A percentile compares a stretch with the other conserved stretches of the same genome.
Conservation (phyloP, 768 basidiomycete genomes). For the Collybiopsis confluens region DNA sequence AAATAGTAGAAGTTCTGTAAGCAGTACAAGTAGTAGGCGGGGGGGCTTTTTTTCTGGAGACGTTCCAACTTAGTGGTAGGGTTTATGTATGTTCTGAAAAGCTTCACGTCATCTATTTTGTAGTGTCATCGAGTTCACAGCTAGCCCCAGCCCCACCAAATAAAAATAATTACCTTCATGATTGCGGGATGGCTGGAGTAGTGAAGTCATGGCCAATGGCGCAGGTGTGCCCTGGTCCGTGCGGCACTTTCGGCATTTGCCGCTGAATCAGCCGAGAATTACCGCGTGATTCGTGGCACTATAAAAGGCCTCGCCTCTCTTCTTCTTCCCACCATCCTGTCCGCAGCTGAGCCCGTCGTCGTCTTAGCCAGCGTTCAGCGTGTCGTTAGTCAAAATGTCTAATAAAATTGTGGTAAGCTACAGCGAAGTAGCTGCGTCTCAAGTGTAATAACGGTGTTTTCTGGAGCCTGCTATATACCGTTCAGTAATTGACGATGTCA, state of each 20-base stretch:
- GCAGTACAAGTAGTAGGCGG: background rate
- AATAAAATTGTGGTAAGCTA: slow-evolving; percentile 98
- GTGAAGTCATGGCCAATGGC: background rate
- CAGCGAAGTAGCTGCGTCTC: slow-evolving; percentile 56
- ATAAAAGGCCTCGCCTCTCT: slow-evolving; percentile 10
- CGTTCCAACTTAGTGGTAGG: too few species aligned
- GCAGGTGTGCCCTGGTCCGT: slow-evolving; percentile 3
- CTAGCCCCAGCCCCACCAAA: too few species aligned
- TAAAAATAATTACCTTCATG: too few species aligned
- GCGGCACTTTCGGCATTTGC: background rate
- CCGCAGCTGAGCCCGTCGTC: slow-evolving; percentile 10
- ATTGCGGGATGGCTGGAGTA: background rate
- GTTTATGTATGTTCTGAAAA: background rate
- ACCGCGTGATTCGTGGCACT: background rate
- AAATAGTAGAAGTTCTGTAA: background rate
- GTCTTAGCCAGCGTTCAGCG: slow-evolving; percentile 20
- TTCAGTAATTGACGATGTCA: slow-evolving; percentile 94
- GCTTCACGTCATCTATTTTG: background rate
- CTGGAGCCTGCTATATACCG: slow-evolving; percentile 90
- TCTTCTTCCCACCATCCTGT: slow-evolving; percentile 13
- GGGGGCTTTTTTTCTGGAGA: background rate
- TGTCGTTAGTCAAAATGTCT: slow-evolving; percentile 53
- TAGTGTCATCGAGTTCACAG: slow-evolving; percentile 3
- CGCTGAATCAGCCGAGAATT: slow-evolving; percentile 7
- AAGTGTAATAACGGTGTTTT: slow-evolving; percentile 45